Evolutionary conservation across 202 grass and related monocot genomes (phyloP), one percentile per base, ranked within the genome.

Genomic region (Carex sylvatica): DNA sequence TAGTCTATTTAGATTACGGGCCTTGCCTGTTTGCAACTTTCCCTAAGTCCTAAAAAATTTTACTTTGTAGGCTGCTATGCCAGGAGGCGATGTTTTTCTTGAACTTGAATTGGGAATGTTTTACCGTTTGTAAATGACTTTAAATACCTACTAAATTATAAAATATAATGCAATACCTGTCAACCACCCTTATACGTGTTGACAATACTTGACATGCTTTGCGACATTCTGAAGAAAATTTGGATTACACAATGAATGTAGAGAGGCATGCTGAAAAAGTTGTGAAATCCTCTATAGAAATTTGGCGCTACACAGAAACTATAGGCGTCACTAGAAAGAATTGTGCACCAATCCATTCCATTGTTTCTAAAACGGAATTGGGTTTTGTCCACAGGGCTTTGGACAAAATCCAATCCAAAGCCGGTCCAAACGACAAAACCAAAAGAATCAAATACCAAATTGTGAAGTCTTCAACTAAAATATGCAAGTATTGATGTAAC

Each of bases 381-480:
- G 33, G 33, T 35, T 35, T 35, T 35, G 33, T 35, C 33, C 33
- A 35, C 4, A 35, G 33, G 33, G 33, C 33, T 35, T 35, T 35
- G 36, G 36, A 40, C 36, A 40, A 40, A 40, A 40, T 40, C 38
- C 1, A 40, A 40, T 40, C 38, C 38, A 40, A 8, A 40, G 6
- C 38, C 6, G 38, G 38, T 40, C 38, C 38, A 70, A 70, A 70
- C 10, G 30, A 18, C 30, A 14, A 67, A 67, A 66, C 12, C 30
- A 72, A 53, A 31, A 55, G 3, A 74, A 55, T 55, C 14, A 30
- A 30, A 75, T 30, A 75, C 47, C 71, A 75, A 75, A 75, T 49
- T 12, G 70, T 28, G 44, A 52, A 49, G 47, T 75, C 20, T 51
- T 46, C n/a, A 31, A 55, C 24, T 55, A 31, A 9, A 18, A 75